Conservation (phyloP, 2,329 filamentous ascomycete genomes). For the Pseudohalonectria lignicola region DNA sequence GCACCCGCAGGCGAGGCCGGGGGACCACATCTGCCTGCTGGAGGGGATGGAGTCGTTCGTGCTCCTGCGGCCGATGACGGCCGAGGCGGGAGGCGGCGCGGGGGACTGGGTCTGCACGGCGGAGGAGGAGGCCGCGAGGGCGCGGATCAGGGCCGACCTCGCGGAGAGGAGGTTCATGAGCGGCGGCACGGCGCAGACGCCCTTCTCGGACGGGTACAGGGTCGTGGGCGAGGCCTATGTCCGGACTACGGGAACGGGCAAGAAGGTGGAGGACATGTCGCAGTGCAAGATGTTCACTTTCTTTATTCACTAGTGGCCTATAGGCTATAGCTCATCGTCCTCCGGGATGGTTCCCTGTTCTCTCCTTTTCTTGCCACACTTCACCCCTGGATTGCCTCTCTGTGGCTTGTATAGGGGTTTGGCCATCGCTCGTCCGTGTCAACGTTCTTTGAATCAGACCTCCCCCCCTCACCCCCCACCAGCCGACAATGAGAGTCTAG, state of each 20-base stretch:
- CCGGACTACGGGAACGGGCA: neutral
- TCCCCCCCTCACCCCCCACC: too few species aligned
- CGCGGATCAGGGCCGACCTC: neutral
- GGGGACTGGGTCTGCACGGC: too few species aligned
- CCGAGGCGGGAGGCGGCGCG: too few species aligned
- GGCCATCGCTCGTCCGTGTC: too few species aligned
- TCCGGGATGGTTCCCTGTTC: too few species aligned
- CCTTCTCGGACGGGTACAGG: neutral
- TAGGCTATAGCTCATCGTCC: too few species aligned
- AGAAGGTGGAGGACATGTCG: constrained; percentile 6
- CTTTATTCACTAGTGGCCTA: constrained; percentile 11
- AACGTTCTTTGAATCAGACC: too few species aligned
- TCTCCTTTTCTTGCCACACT: too few species aligned
- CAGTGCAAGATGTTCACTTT: constrained; percentile 12
- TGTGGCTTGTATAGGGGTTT: too few species aligned
- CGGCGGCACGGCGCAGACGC: neutral
- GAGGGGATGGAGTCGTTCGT: constrained; percentile 1
- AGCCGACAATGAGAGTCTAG: too few species aligned
- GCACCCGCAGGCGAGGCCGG: neutral
- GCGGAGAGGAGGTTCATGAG: neutral
- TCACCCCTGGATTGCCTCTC: too few species aligned
- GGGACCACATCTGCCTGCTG: constrained; percentile 1
- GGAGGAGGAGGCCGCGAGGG: neutral
- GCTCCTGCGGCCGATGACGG: neutral
- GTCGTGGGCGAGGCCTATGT: neutral